A percentile compares a stretch with the other conserved stretches of the same genome.
Conservation (phyloP, 2,329 filamentous ascomycete genomes). For the Diplocarpon mali region DNA sequence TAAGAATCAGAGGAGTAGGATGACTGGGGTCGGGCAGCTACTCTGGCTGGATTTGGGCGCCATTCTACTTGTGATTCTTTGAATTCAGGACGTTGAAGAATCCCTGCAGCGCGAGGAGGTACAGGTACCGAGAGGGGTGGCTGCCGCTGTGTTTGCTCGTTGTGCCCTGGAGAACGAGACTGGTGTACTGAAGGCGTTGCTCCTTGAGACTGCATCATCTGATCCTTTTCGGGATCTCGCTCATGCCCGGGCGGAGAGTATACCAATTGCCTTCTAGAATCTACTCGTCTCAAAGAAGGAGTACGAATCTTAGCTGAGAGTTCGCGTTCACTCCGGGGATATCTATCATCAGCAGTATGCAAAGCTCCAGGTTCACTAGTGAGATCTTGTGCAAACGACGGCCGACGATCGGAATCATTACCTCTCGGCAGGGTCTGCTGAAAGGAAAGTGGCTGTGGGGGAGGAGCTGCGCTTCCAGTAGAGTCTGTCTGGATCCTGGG, state of each 20-base stretch:
- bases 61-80: constrained; percentile 19
- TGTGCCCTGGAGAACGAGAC: neutral
- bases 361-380: neutral
- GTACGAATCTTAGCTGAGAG: neutral
- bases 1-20: constrained; percentile 3
- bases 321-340: neutral
- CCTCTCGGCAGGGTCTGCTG: constrained; percentile 1
- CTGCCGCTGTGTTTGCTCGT: neutral
- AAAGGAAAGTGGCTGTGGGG: neutral
- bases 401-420: neutral
- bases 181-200: neutral
- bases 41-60: constrained; percentile 17
- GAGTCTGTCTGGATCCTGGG: neutral
- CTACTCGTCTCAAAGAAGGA: neutral
- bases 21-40: constrained; percentile 1
- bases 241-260: neutral
- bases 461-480: neutral
- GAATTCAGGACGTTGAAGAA: constrained; percentile 8
- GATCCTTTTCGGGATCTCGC: constrained; percentile 1
- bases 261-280: neutral
- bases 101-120: constrained; percentile 4
- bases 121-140: neutral
- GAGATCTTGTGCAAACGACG: neutral
- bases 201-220: neutral
- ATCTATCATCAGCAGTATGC: neutral